A percentile compares a stretch with the other conserved stretches of the same genome.
These are phyloP conservation scores for Strobilomyces confusus DNA, from an alignment of 768 basidiomycete genomes.

Conservation along the genomic window DNA sequence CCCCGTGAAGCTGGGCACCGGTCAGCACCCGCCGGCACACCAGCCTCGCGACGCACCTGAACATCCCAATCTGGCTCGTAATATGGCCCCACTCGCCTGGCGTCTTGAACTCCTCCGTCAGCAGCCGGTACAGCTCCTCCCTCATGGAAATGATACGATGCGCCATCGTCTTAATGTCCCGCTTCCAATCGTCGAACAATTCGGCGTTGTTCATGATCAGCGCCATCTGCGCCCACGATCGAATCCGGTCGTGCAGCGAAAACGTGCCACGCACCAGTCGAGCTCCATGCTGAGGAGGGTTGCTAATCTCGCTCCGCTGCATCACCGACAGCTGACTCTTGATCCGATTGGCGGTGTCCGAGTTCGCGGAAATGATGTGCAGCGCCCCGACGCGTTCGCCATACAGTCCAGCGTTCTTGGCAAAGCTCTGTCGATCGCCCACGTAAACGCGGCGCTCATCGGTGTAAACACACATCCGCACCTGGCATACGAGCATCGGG, in stretches of 20 bases:
- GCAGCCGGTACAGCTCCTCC: constrained; percentile 62
- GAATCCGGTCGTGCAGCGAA: neutral
- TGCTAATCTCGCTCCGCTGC: constrained; percentile 92
- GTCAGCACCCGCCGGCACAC: constrained; percentile 9
- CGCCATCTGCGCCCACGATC: constrained; percentile 47
- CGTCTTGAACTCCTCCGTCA: constrained; percentile 72
- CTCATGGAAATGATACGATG: constrained; percentile 83
- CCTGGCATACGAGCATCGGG: constrained; percentile 85
- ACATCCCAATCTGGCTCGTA: constrained; percentile 95
- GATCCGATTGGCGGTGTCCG: constrained; percentile 67
- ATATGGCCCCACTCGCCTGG: constrained; percentile 98
- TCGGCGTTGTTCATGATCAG: constrained; percentile 72
- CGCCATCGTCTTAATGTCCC: constrained; percentile 84
- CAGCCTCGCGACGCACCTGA: constrained; percentile 53
- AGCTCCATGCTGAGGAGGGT: constrained; percentile 89
- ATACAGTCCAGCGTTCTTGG: constrained; percentile 95
- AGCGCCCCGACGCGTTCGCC: constrained; percentile 94
- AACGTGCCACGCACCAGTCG: constrained; percentile 56
- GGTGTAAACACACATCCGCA: constrained; percentile 22
- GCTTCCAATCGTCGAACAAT: constrained; percentile 86
- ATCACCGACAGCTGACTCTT: constrained; percentile 89
- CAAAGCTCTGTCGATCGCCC: constrained; percentile 68
- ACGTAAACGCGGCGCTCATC: constrained; percentile 8
- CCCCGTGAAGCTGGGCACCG: constrained; percentile 69
- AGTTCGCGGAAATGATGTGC: constrained; percentile 65